Conservation (phyloP, 192 early-diverging fungal species). For the Paraglomus brasilianum region DNA sequence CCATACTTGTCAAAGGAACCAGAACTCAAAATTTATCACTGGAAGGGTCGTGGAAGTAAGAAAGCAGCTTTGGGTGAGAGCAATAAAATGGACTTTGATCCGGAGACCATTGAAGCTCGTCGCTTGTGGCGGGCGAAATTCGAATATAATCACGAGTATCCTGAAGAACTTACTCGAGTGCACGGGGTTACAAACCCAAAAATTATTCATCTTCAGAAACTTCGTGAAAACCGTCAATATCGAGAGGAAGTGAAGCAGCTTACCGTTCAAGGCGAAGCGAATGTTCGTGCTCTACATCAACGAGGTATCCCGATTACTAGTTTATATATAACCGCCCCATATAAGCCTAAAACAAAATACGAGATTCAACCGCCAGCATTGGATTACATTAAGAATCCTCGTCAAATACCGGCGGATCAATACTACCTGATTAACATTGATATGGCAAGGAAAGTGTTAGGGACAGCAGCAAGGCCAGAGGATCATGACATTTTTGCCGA, state of each 20-base stretch:
- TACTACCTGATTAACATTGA: slow-evolving; percentile 38
- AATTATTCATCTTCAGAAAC: slow-evolving; percentile 34
- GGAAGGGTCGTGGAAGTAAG: no score
- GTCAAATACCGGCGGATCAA: slow-evolving; percentile 29
- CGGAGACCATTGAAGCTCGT: no score
- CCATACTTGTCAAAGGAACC: no score
- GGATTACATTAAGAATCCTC: slow-evolving; percentile 25
- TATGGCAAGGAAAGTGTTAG: slow-evolving; percentile 37
- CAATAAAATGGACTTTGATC: no score
- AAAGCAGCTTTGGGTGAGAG: no score
- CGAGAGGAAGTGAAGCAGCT: slow-evolving; percentile 26
- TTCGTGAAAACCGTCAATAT: slow-evolving; percentile 37
- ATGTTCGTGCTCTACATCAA: slow-evolving; percentile 31
- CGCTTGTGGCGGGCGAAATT: not conserved
- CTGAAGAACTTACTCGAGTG: slow-evolving; percentile 9
- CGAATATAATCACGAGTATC: slow-evolving; percentile 2
- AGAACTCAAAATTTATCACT: no score
- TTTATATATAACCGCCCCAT: slow-evolving; percentile 31
- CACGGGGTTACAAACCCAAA: slow-evolving; percentile 28
- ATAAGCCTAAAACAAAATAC: slow-evolving; percentile 3
- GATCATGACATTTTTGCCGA: slow-evolving; percentile 43
- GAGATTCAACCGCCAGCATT: slow-evolving; percentile 33
- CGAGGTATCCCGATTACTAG: slow-evolving; percentile 22
- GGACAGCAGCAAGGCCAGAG: slow-evolving; percentile 36
- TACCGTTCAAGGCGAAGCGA: slow-evolving; percentile 38